Evolutionary conservation across 495 filamentous ascomycete species (phyloP).

Genomic region (Penicillium canescens): DNA sequence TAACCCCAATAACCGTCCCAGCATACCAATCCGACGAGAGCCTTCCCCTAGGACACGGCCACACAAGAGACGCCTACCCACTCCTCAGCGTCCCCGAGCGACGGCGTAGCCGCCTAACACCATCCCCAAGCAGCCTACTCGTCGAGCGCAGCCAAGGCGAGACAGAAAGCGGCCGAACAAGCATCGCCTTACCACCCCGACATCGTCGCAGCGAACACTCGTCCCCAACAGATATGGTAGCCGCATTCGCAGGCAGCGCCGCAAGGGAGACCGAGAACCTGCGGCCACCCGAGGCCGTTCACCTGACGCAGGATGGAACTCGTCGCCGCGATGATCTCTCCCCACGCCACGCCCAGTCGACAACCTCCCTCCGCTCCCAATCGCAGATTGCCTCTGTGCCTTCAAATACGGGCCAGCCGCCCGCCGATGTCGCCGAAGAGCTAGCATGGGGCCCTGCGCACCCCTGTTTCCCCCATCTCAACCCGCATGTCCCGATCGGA

Average conservation of each 20-base stretch:
- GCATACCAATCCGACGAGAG: conserved; percentile 40
- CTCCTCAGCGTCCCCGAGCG: conserved; percentile 70
- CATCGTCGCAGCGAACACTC: conserved; percentile 39
- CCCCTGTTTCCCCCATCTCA: conserved; percentile 89
- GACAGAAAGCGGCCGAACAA: conserved; percentile 59
- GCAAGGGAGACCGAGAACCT: conserved; percentile 30
- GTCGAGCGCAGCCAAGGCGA: conserved; percentile 62
- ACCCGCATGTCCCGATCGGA: conserved; percentile 81
- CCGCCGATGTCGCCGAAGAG: conserved; percentile 47
- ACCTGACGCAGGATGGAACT: conserved; percentile 29
- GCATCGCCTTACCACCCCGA: conserved; percentile 66
- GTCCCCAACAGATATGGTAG: conserved; percentile 45
- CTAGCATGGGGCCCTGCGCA: conserved; percentile 82
- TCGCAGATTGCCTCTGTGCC: conserved; percentile 42
- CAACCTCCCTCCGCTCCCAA: conserved; percentile 43
- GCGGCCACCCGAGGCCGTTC: conserved; percentile 34
- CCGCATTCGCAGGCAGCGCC: conserved; percentile 39
- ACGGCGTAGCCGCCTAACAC: conserved; percentile 55
- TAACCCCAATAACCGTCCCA: conserved; percentile 38
- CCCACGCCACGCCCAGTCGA: conserved; percentile 39
- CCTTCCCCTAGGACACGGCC: conserved; percentile 28
- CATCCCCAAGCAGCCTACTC: conserved; percentile 59
- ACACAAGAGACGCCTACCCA: conserved; percentile 60
- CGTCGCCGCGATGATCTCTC: conserved; percentile 23
- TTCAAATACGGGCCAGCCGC: conserved; percentile 45